A percentile compares a stretch with the other conserved stretches of the same genome.
These are phyloP conservation scores for Serendipita vermifera DNA, from an alignment of 768 basidiomycete species.

Conservation along the genomic window DNA sequence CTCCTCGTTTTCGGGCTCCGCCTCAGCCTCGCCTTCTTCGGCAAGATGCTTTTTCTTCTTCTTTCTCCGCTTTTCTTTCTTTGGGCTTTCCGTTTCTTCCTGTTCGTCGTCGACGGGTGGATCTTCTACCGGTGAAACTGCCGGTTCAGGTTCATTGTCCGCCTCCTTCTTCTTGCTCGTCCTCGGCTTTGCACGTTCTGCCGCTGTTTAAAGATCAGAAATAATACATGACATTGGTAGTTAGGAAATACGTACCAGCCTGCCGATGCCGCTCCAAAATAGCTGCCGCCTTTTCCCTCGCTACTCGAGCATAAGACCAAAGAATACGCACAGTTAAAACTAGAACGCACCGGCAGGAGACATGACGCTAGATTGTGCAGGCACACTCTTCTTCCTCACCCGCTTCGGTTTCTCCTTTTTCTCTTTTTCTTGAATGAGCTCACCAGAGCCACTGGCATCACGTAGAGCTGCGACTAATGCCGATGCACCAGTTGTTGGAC, in stretches of 20 bases:
- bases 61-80: slow-evolving; percentile 13
- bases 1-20: slow-evolving; percentile 14
- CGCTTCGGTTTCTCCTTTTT: background rate
- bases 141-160: background rate
- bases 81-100: background rate
- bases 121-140: background rate
- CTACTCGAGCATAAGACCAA: background rate
- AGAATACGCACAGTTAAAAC: background rate
- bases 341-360: background rate
- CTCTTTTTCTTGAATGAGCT: too few relatives aligned
- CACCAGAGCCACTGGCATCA: too few relatives aligned
- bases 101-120: slow-evolving; percentile 10
- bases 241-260: slow-evolving; percentile 14
- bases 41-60: background rate
- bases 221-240: background rate
- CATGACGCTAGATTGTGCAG: background rate
- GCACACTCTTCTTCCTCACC: background rate
- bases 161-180: slow-evolving; percentile 13
- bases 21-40: slow-evolving; percentile 10
- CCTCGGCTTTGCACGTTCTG: background rate
- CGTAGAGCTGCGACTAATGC: too few relatives aligned
- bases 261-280: slow-evolving; percentile 15
- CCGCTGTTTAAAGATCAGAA: background rate
- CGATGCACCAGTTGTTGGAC: too few relatives aligned
- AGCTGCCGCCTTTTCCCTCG: background rate